phyloP scores from a whole-genome alignment of 73 alveolate species.

The Symbiodinium pilosum region DNA sequence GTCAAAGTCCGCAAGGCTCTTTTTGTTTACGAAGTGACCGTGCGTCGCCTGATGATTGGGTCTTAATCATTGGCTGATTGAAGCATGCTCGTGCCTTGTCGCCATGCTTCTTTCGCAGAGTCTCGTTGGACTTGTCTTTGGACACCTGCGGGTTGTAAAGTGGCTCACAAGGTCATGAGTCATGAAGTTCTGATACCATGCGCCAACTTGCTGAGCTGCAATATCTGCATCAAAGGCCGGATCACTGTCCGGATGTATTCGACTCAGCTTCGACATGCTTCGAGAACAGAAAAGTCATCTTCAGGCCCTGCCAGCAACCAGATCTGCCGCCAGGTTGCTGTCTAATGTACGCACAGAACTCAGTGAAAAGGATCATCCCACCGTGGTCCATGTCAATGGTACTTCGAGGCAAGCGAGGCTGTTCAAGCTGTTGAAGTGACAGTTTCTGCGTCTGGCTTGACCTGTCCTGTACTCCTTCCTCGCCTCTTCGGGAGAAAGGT shows the following conservation, averaged over 20 bases:
- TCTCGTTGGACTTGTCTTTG: conserved; percentile 48
- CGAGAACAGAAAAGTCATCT: background rate
- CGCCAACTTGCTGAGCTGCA: background rate
- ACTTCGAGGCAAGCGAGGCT: background rate
- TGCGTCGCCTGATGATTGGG: conserved; percentile 50
- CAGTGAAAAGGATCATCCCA: conserved; percentile 68
- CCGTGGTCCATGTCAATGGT: conserved; percentile 68
- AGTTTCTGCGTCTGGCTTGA: background rate
- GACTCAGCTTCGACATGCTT: background rate
- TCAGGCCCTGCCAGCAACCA: background rate
- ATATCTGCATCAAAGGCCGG: conserved; percentile 86
- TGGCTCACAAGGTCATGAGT: too few relatives aligned
- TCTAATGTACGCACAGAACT: conserved; percentile 74
- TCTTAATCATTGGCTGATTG: background rate
- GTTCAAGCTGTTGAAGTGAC: background rate
- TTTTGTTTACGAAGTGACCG: conserved; percentile 71
- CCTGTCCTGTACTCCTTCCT: conserved; percentile 24
- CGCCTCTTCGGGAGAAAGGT: conserved; percentile 61
- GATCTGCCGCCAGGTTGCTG: background rate
- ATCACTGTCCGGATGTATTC: conserved; percentile 75
- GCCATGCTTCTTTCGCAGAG: conserved; percentile 66
- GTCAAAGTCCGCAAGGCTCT: conserved; percentile 80
- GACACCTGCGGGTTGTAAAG: background rate
- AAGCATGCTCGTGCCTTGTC: conserved; percentile 27
- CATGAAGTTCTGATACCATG: background rate